Conservation (phyloP, 768 basidiomycete genomes). For the Leccinum boreale region DNA sequence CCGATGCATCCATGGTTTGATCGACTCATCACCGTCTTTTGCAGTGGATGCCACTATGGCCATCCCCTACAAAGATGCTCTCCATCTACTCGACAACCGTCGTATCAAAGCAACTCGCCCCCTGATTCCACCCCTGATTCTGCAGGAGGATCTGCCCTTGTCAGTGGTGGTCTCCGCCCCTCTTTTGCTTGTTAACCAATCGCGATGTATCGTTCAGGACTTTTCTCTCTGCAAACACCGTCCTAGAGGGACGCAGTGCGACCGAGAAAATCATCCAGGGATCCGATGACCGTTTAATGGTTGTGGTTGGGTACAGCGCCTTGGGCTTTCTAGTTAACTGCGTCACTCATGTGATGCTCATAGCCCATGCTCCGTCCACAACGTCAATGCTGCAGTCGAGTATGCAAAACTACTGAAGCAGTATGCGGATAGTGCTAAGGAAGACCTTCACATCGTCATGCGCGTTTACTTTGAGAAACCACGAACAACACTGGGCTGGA, state of each 20-base stretch:
- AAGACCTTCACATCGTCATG: slow-evolving; percentile 94
- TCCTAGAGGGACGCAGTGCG: slow-evolving; percentile 77
- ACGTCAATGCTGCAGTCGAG: slow-evolving; percentile 79
- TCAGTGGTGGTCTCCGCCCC: slow-evolving; percentile 31
- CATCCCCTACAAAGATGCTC: slow-evolving; percentile 76
- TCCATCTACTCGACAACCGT: slow-evolving; percentile 79
- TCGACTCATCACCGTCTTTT: slow-evolving; percentile 1
- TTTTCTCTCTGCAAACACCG: slow-evolving; percentile 79
- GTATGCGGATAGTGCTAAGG: slow-evolving; percentile 77
- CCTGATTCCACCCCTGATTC: slow-evolving; percentile 90
- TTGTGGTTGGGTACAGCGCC: slow-evolving; percentile 75
- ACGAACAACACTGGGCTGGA: slow-evolving; percentile 97
- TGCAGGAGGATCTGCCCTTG: slow-evolving; percentile 92
- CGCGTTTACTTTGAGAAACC: slow-evolving; percentile 98
- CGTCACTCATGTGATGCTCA: slow-evolving; percentile 2
- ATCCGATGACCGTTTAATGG: slow-evolving; percentile 88
- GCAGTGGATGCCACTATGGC: slow-evolving; percentile 54
- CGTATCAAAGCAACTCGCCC: slow-evolving; percentile 85
- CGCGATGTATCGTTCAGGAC: slow-evolving; percentile 44
- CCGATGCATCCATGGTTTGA: background rate
- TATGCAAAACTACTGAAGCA: slow-evolving; percentile 77
- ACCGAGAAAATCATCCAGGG: slow-evolving; percentile 80
- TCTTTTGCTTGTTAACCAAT: background rate
- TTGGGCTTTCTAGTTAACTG: background rate
- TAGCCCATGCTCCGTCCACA: slow-evolving; percentile 94